Evolutionary conservation across 164 flowering plant species (phyloP).

Genomic region (Kingdonia uniflora): DNA sequence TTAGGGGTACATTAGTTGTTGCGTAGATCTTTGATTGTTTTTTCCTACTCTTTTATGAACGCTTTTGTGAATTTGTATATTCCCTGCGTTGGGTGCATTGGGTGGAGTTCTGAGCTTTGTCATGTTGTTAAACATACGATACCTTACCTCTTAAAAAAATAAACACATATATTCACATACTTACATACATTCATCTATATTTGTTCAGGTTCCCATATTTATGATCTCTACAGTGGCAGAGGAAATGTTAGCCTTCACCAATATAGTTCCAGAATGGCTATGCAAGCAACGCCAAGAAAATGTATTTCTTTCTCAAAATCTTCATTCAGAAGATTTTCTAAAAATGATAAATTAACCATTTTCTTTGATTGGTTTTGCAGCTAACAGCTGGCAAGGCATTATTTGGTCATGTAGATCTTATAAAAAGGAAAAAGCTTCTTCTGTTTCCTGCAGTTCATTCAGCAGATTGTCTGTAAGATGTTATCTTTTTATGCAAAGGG

Average conservation of each 20-base stretch:
- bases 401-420: conserved; percentile 58
- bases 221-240: conserved; percentile 70
- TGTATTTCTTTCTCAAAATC: conserved; percentile 15
- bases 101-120: no score
- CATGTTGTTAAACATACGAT: no score
- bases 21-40: no score
- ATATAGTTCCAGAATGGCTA: conserved; percentile 86
- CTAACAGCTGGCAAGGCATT: conserved; percentile 61
- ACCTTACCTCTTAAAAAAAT: no score
- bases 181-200: neutral
- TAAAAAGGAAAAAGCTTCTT: conserved; percentile 53
- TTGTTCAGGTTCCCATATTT: conserved; percentile 66
- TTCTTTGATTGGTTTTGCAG: conserved; percentile 25
- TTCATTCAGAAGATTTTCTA: neutral
- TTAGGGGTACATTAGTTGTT: no score
- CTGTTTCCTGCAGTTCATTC: conserved; percentile 61
- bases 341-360: neutral
- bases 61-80: no score
- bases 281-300: conserved; percentile 65
- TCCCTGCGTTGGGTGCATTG: no score
- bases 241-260: conserved; percentile 57
- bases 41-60: no score
- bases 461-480: conserved; percentile 50
- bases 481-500: neutral
- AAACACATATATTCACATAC: neutral